Evolutionary conservation across 192 early-diverging fungal genomes (phyloP), one percentile per base, ranked within the genome.

Genomic region (Backusella tarrabulga): DNA sequence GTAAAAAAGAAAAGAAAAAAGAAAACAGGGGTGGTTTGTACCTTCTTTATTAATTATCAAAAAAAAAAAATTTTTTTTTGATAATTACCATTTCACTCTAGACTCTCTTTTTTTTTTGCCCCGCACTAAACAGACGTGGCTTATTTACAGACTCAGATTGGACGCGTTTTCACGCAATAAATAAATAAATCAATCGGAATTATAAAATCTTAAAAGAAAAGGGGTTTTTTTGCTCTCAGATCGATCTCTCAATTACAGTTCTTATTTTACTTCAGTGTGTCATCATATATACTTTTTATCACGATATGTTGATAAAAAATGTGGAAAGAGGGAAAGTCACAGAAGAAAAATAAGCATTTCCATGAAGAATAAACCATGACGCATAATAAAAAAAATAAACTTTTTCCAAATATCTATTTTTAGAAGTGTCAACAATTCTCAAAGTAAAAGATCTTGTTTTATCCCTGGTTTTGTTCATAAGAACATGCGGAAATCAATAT

Each of bases 91-190:
- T 6, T 60, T 21, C 9, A 26, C 56, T 60, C 56, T n/a, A 52
- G 50, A 52, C 15, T 23, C 21, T 17, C 0, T 56, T 56, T 60
- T 60, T 60, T 32, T 26, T 26, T 21, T 60, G 23, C 54, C 54
- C 54, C 54, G 23, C 54, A 60, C 21, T 56, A 23, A 9, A 23
- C 7, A 11, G n/a, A 26, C 56, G 56, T 60, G 56, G 56, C 56
- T 60, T 60, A 26, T 60, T 60, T 26, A 23, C 12, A 63, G 56
- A 63, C 56, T 63, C 56, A 63, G 56, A 63, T 63, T 63, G 56
- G 56, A 63, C 56, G 56, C 56, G 56, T 63, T 63, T 63, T 63
- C 56, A 63, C 56, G 56, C 26, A 63, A 14, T 29, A 26, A 12
- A 29, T 29, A 11, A 63, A 14, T 29, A 12, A 12, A 26, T 60